These are phyloP conservation scores for Hypoxylon trugodes DNA, from an alignment of 495 filamentous ascomycete species.

Conservation along the genomic window DNA sequence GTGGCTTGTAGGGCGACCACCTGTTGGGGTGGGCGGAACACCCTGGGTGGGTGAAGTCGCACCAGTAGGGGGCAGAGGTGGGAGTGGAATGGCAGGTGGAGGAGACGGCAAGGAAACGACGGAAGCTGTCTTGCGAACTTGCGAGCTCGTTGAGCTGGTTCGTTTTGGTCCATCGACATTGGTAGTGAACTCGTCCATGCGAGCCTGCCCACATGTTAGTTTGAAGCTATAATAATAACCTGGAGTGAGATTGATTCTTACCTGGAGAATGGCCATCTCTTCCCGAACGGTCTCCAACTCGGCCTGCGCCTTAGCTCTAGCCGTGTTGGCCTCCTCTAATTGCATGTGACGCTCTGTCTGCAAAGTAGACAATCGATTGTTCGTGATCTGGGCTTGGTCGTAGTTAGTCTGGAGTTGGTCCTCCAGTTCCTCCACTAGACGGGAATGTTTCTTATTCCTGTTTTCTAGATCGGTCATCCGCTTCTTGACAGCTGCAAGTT, in stretches of 20 bases:
- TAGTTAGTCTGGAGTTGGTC: conserved; percentile 95
- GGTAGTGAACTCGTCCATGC: conserved; percentile 61
- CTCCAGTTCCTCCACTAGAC: conserved; percentile 93
- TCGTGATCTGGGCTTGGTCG: conserved; percentile 87
- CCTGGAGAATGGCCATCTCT: conserved; percentile 71
- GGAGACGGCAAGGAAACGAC: conserved; percentile 88
- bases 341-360: conserved; percentile 72
- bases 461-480: conserved; percentile 70
- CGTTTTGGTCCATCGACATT: conserved; percentile 63
- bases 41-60: conserved; percentile 50
- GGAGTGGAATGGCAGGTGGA: conserved; percentile 89
- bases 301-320: conserved; percentile 57
- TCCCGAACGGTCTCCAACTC: conserved; percentile 70
- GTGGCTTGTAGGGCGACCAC: conserved; percentile 77
- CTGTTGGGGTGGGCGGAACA: conserved; percentile 57
- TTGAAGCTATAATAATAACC: neutral
- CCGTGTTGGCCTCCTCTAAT: conserved; percentile 63
- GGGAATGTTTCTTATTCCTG: conserved; percentile 81
- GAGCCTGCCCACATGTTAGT: conserved; percentile 58
- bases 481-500: conserved; percentile 76
- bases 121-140: conserved; percentile 86
- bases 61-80: conserved; percentile 75
- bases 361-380: conserved; percentile 76
- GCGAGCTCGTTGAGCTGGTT: conserved; percentile 73
- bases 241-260: conserved; percentile 48